Base-by-base conservation (phyloP, 441 rosid genomes). In the Erysimum pusillum region DNA sequence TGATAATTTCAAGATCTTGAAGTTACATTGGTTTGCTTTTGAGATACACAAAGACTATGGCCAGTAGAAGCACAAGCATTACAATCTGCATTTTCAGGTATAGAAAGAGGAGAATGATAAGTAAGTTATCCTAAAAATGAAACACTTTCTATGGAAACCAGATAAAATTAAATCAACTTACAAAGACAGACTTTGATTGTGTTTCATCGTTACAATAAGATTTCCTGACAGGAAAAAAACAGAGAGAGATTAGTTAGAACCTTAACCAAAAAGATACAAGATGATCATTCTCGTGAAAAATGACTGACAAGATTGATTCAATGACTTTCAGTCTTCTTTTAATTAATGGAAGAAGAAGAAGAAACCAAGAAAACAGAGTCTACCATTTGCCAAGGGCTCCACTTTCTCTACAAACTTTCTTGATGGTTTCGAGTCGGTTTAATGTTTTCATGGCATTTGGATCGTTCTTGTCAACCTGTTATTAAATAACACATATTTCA, bases 381-480 rank as follows among this genome's bases (percentile, higher is more conserved):
- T 61, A 90, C 98, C 97, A 88, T 78, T 75, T 85, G 69, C 69
- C 77, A 58, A 90, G 78, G 31, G 74, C 39, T 41, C 98, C 96
- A 13, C 90, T 88, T 17, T 88, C 88, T 77, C 54, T 77, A 90
- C 97, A 93, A 25, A 84, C 44, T 71, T 88, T 90, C 82, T 87
- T 86, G 49, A 88, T 75, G 11, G 90, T 87, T 69, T 92, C 96
- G 41, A 95, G 76, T 67, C 88, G 82, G 69, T 80, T 85, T 67
- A 85, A 60, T 20, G 93, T 89, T 74, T 83, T 86, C 63, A 73
- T 54, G 32, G 94, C 93, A 85, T 84, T 86, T 3, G 97, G 96
- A 81, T 95, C 96, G 15, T 73, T 83, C 77, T 75, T 81, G 83
- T 91, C 86, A 48, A 92, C 89, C 99, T 94, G 80, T 48, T 35